A percentile compares a stretch with the other conserved stretches of the same genome.
Conservation (phyloP, 2,329 filamentous ascomycete species). For the Nigrograna mackinnonii region DNA sequence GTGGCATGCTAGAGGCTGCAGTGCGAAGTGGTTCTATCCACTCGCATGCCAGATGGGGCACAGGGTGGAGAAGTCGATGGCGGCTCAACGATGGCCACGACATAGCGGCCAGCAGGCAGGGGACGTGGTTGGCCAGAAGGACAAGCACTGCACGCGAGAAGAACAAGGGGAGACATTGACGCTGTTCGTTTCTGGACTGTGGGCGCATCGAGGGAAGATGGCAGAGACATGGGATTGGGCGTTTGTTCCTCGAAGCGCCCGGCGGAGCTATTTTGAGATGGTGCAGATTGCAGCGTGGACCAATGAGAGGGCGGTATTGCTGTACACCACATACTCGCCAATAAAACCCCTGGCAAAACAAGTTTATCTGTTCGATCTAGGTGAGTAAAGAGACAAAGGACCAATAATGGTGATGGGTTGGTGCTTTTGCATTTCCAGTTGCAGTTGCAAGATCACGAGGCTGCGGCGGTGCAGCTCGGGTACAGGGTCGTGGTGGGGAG, state of each 20-base stretch:
- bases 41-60: slow-evolving; percentile 20
- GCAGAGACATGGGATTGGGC: slow-evolving; percentile 28
- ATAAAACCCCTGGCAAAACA: slow-evolving; percentile 1
- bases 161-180: slow-evolving; percentile 17
- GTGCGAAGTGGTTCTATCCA: slow-evolving; percentile 33
- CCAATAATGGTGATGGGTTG: too few species aligned
- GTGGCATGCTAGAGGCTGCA: slow-evolving; percentile 31
- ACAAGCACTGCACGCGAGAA: slow-evolving; percentile 10
- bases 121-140: slow-evolving; percentile 31
- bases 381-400: too few species aligned
- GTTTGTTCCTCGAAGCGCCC: slow-evolving; percentile 33
- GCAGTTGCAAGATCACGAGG: too few species aligned
- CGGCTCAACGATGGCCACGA: slow-evolving; percentile 41
- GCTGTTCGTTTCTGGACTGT: slow-evolving; percentile 22
- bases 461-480: too few species aligned
- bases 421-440: too few species aligned
- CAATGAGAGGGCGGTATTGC: slow-evolving; percentile 24
- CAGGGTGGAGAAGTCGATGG: slow-evolving; percentile 30
- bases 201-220: slow-evolving; percentile 18
- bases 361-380: too few species aligned
- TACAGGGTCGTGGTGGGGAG: too few species aligned
- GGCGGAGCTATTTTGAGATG: slow-evolving; percentile 32
- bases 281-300: slow-evolving; percentile 17
- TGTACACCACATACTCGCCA: slow-evolving; percentile 30
- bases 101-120: slow-evolving; percentile 22